Percentiles rank a stretch among this genome's conserved stretches.
Conservation (phyloP, 768 basidiomycete genomes). For the Lactarius hengduanensis region DNA sequence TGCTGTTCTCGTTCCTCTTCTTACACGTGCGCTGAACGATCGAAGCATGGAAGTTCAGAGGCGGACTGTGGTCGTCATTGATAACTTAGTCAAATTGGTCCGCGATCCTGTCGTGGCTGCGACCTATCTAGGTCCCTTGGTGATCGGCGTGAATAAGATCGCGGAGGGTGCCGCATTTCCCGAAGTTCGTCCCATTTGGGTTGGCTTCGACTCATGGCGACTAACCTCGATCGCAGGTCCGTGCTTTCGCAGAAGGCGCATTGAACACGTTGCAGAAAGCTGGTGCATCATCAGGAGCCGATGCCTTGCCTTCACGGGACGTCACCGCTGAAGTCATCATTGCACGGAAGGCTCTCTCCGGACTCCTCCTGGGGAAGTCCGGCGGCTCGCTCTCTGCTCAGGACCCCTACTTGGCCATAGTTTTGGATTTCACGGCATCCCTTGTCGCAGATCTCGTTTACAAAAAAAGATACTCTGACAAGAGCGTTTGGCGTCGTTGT, state of each 20-base stretch:
- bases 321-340: constrained; percentile 59
- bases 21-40: constrained; percentile 89
- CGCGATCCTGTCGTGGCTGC: constrained; percentile 89
- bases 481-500: constrained; percentile 62
- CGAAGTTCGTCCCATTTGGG: constrained; percentile 52
- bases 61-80: constrained; percentile 89
- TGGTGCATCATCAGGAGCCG: constrained; percentile 74
- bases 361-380: constrained; percentile 55
- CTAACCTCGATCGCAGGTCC: constrained; percentile 51
- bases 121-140: constrained; percentile 79
- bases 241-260: constrained; percentile 87
- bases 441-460: constrained; percentile 77
- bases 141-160: constrained; percentile 89
- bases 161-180: constrained; percentile 92
- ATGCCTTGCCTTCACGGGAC: constrained; percentile 70
- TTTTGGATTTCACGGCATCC: constrained; percentile 69
- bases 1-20: constrained; percentile 90
- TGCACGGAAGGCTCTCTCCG: constrained; percentile 54
- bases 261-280: constrained; percentile 76
- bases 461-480: constrained; percentile 53
- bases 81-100: constrained; percentile 97
- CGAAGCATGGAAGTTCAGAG: constrained; percentile 96
- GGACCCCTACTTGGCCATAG: constrained; percentile 51
- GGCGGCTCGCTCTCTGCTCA: constrained; percentile 50
- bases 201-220: constrained; percentile 12